Evolutionary conservation across 139 green algal genomes (phyloP).

Genomic region (Eudorina sp.): DNA sequence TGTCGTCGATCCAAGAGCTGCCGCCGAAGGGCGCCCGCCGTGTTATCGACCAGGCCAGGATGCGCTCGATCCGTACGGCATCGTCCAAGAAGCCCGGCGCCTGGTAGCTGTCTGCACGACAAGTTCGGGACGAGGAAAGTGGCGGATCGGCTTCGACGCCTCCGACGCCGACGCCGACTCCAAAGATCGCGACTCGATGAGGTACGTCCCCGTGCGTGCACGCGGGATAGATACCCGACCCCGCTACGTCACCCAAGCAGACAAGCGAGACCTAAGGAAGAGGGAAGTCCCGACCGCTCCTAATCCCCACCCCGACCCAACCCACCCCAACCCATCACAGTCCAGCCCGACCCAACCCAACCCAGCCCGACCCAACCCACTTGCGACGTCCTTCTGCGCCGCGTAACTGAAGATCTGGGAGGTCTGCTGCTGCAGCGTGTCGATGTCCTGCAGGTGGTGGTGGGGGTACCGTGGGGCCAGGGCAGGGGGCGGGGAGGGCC

Average conservation of each 20-base stretch:
- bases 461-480: too few species aligned
- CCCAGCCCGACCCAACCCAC: background rate
- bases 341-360: background rate
- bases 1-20: constrained; percentile 25
- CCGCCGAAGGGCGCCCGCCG: background rate
- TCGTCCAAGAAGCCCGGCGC: constrained; percentile 80
- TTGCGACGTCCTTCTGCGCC: constrained; percentile 18
- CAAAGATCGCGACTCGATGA: too few species aligned
- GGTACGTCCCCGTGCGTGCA: too few species aligned
- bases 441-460: constrained; percentile 28
- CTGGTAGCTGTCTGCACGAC: background rate
- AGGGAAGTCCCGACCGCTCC: too few species aligned
- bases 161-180: too few species aligned
- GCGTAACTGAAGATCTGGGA: constrained; percentile 47
- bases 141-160: too few species aligned
- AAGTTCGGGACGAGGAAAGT: background rate
- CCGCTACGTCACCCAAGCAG: too few species aligned
- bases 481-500: too few species aligned
- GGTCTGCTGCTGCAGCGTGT: constrained; percentile 40
- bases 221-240: too few species aligned
- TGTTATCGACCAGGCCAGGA: constrained; percentile 6
- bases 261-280: too few species aligned
- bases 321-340: background rate
- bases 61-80: constrained; percentile 84
- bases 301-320: too few species aligned